Conservation (phyloP, 1,284 basidiomycete genomes). For the Sparassis latifolia region DNA sequence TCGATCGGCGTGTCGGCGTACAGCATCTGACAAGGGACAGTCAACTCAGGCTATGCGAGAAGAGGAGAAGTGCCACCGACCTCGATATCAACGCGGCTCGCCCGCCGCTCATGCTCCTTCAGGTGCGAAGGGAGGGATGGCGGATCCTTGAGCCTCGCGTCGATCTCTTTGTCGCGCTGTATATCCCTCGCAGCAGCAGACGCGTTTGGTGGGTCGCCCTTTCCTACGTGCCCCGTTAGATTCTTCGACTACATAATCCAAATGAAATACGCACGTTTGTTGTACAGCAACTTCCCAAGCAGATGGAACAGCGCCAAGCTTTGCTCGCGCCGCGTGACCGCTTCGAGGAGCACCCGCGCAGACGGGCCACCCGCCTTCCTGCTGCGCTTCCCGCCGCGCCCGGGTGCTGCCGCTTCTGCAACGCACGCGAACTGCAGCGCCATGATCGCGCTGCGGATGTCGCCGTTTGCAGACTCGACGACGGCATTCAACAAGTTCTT, state of each 20-base stretch:
- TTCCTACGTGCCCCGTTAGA: constrained; percentile 39
- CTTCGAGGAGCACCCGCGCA: constrained; percentile 46
- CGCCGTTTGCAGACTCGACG: constrained; percentile 78
- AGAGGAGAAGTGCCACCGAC: constrained; percentile 34
- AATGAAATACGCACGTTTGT: constrained; percentile 65
- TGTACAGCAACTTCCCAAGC: constrained; percentile 90
- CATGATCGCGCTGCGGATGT: constrained; percentile 91
- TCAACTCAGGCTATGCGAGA: background rate
- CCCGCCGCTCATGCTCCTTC: constrained; percentile 51
- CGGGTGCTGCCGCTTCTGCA: background rate
- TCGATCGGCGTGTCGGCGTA: constrained; percentile 90
- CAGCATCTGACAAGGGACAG: constrained; percentile 41
- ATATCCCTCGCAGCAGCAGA: constrained; percentile 51
- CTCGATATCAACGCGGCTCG: constrained; percentile 78
- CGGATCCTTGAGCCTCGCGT: constrained; percentile 43
- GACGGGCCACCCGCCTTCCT: constrained; percentile 9
- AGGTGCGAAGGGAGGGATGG: constrained; percentile 53
- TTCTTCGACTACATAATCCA: background rate
- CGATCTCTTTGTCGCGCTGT: constrained; percentile 49
- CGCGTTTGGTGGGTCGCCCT: constrained; percentile 54
- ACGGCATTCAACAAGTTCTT: constrained; percentile 70
- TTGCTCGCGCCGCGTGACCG: constrained; percentile 77
- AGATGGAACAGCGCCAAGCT: constrained; percentile 88
- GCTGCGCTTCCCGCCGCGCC: constrained; percentile 9
- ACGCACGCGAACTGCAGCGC: constrained; percentile 75